phyloP scores from a whole-genome alignment of 352 stramenopile species.

The Phytophthora syringae region DNA sequence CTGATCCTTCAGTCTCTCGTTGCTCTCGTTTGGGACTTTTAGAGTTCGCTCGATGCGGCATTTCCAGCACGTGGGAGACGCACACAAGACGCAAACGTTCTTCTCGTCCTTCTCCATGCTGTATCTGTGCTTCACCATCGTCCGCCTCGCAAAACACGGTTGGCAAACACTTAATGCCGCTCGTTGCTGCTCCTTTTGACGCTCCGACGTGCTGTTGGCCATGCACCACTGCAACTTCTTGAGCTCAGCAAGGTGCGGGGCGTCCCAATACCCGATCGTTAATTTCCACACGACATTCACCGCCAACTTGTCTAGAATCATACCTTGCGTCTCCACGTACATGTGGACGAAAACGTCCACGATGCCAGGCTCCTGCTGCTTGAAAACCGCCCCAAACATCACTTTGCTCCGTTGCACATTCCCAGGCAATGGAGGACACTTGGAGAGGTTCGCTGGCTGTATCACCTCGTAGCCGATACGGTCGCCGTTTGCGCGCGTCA shows the following conservation, averaged over 20 bases:
- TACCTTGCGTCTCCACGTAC: slow-evolving; percentile 24
- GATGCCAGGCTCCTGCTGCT: slow-evolving; percentile 24
- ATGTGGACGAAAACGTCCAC: slow-evolving; percentile 27
- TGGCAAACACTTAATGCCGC: slow-evolving; percentile 9
- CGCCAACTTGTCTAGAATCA: slow-evolving; percentile 22
- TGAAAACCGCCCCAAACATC: slow-evolving; percentile 28
- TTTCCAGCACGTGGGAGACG: slow-evolving; percentile 22
- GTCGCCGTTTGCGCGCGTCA: slow-evolving; percentile 38
- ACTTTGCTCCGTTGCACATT: slow-evolving; percentile 11
- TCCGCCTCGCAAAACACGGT: slow-evolving; percentile 13
- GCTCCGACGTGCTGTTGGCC: slow-evolving; percentile 7
- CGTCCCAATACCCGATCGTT: slow-evolving; percentile 15
- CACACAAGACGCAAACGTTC: slow-evolving; percentile 14
- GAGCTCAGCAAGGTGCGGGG: slow-evolving; percentile 22
- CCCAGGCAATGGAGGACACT: slow-evolving; percentile 32
- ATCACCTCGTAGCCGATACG: slow-evolving; percentile 49
- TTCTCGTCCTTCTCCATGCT: slow-evolving; percentile 1
- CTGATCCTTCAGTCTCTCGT: slow-evolving; percentile 9
- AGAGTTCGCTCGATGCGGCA: slow-evolving; percentile 16
- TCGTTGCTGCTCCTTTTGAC: slow-evolving; percentile 23
- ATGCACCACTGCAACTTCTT: slow-evolving; percentile 40
- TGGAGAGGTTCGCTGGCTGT: slow-evolving; percentile 41
- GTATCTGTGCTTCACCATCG: slow-evolving; percentile 5
- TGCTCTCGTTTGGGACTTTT: slow-evolving; percentile 17
- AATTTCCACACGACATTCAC: slow-evolving; percentile 11